Evolutionary conservation across 2,329 filamentous ascomycete species (phyloP).

Genomic region (Colletotrichum aenigma): DNA sequence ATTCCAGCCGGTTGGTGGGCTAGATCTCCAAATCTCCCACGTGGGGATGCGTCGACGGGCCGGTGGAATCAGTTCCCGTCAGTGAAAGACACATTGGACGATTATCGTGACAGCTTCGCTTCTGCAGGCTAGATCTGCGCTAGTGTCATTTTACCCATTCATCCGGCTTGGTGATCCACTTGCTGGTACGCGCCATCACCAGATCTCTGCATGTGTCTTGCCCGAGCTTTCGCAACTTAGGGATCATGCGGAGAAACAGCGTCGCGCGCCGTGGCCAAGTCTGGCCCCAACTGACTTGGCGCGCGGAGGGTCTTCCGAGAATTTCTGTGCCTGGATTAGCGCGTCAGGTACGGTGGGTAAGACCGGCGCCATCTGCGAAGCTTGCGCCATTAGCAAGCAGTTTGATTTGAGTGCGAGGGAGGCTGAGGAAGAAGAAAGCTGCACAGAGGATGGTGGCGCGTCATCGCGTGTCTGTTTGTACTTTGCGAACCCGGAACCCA

Average conservation of each 20-base stretch:
- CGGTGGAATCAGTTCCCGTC: not conserved
- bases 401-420: not conserved
- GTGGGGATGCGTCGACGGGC: not conserved
- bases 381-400: not conserved
- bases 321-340: conserved; percentile 16
- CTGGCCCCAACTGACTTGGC: not conserved
- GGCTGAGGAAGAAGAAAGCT: not conserved
- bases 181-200: not conserved
- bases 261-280: not conserved
- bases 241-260: not conserved
- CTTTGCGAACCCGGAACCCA: not conserved
- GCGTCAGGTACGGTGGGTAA: not conserved
- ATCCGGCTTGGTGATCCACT: not conserved
- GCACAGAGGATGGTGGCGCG: not conserved
- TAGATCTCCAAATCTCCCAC: not conserved
- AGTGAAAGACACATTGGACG: not conserved
- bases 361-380: not conserved
- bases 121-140: not conserved
- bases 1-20: not conserved
- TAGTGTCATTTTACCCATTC: not conserved
- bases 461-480: not conserved
- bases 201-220: not conserved
- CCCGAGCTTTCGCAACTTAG: not conserved
- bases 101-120: not conserved
- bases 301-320: conserved; percentile 9